Evolutionary conservation across 768 basidiomycete species (phyloP).

Genomic region (Neoboletus subvelutipes): DNA sequence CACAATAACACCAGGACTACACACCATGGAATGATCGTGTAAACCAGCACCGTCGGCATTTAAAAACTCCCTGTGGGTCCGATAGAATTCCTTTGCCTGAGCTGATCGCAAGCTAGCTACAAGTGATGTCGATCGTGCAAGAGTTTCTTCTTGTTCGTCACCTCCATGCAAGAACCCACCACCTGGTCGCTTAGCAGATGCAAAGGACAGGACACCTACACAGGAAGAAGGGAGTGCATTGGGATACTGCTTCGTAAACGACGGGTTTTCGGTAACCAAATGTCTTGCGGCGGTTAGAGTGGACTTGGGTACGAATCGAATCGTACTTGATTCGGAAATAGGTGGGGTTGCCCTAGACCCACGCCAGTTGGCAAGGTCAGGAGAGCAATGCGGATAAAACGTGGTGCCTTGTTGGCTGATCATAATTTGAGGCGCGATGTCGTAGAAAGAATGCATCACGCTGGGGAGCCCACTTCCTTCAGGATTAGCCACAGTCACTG

Average conservation of each 20-base stretch:
- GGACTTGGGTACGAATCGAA: constrained; percentile 33
- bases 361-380: constrained; percentile 37
- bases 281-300: constrained; percentile 35
- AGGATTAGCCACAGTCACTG: constrained; percentile 3
- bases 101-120: constrained; percentile 37
- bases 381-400: constrained; percentile 41
- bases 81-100: constrained; percentile 40
- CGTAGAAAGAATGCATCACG: constrained; percentile 22
- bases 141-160: constrained; percentile 45
- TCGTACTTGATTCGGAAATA: constrained; percentile 12
- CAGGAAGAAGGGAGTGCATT: constrained; percentile 25
- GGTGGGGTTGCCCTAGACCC: constrained; percentile 10
- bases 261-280: constrained; percentile 16
- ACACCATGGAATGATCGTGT: constrained; percentile 49
- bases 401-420: constrained; percentile 38
- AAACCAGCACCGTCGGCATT: constrained; percentile 40
- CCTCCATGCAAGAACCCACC: constrained; percentile 46
- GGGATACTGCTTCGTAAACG: constrained; percentile 10
- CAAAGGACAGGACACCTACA: constrained; percentile 43
- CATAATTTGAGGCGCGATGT: constrained; percentile 37
- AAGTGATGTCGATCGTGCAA: constrained; percentile 42
- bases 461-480: neutral
- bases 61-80: constrained; percentile 36
- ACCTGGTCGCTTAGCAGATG: constrained; percentile 44
- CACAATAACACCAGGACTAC: constrained; percentile 42